Evolutionary conservation across 208 protist genomes (phyloP).

Genomic region (Zelonia costaricensis): DNA sequence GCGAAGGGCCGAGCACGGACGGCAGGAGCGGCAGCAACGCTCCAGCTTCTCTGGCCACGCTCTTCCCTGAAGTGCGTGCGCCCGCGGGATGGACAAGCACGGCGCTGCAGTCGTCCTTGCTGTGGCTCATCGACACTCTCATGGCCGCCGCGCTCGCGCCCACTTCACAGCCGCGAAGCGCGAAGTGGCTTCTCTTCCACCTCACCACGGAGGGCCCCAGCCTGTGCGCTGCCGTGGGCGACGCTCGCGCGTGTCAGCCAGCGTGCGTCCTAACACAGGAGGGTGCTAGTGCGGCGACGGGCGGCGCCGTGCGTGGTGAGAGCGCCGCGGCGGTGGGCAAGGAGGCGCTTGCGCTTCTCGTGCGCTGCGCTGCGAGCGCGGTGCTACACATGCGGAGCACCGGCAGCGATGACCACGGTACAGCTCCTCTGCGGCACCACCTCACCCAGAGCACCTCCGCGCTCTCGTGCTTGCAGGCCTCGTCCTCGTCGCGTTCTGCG

Average conservation of each 20-base stretch:
- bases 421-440: no score
- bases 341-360: conserved; percentile 4
- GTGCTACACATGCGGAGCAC: no score
- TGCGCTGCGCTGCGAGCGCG: conserved; percentile 4
- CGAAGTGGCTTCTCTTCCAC: background rate
- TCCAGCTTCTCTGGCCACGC: no score
- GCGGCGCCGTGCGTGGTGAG: background rate
- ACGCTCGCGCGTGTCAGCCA: background rate
- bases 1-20: no score
- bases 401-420: no score
- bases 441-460: conserved; percentile 9
- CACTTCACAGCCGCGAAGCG: background rate
- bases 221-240: background rate
- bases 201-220: background rate
- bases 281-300: background rate
- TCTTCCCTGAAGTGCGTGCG: no score
- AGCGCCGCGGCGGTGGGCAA: background rate
- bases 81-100: no score
- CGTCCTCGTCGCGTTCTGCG: background rate
- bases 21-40: no score
- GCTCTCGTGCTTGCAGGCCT: conserved; percentile 3
- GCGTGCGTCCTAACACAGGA: background rate
- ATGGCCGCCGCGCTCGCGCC: no score
- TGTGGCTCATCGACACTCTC: background rate
- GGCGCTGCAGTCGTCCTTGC: background rate